Evolutionary conservation across 2,329 filamentous ascomycete genomes (phyloP).

Genomic region (Didymella sp.): DNA sequence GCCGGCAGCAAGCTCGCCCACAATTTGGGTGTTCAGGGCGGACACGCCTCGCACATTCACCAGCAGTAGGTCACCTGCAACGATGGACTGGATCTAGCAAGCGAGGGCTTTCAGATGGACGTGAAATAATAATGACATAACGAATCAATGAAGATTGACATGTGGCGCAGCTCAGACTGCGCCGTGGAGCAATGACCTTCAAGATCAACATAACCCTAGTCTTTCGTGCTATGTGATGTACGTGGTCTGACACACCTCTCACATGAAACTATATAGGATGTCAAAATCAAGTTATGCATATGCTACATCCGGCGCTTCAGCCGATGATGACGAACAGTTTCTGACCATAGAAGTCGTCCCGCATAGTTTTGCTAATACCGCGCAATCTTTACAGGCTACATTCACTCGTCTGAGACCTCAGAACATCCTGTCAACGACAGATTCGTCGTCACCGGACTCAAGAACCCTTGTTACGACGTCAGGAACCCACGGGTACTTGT

Average conservation of each 20-base stretch:
- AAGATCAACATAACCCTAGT: too few species aligned
- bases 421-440: too few species aligned
- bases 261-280: not conserved
- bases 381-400: too few species aligned
- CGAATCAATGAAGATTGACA: not conserved
- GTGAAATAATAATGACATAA: not conserved
- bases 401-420: too few species aligned
- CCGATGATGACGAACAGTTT: too few species aligned
- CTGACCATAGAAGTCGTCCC: too few species aligned
- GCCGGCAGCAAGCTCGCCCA: constrained; percentile 45
- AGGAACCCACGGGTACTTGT: too few species aligned
- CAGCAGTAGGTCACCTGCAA: constrained; percentile 1
- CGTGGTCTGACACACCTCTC: not conserved
- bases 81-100: not conserved
- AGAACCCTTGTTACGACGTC: too few species aligned
- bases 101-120: not conserved
- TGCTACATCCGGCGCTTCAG: too few species aligned
- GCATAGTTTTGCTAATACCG: too few species aligned
- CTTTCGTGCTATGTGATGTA: not conserved
- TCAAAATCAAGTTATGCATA: too few species aligned
- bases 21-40: constrained; percentile 45
- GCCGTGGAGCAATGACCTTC: not conserved
- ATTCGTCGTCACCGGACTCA: too few species aligned
- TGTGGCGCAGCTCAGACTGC: not conserved
- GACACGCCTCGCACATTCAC: constrained; percentile 32